Evolutionary conservation across 208 protist species (phyloP).

Genomic region (Balamuthia mandrillaris): DNA sequence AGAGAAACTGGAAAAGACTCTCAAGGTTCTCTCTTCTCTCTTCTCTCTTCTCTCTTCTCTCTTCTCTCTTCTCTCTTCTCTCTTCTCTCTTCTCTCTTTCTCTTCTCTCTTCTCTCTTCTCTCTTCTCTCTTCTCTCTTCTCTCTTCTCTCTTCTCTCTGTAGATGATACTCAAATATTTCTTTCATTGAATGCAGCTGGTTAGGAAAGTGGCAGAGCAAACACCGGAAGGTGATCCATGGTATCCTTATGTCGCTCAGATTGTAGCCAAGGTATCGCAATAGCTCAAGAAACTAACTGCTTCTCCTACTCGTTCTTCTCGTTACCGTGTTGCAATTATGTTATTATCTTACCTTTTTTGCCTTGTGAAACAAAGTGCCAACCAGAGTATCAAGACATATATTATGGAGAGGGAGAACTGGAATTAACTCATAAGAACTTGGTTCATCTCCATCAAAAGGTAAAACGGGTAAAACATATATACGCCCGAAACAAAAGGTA

Average conservation of each 20-base stretch:
- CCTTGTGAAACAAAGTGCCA: no score
- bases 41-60: no score
- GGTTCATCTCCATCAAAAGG: neutral
- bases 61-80: no score
- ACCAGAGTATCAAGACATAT: conserved; percentile 1
- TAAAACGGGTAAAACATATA: conserved; percentile 1
- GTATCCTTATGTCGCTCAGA: neutral
- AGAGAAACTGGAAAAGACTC: conserved; percentile 21
- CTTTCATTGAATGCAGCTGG: no score
- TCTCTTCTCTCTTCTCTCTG: no score
- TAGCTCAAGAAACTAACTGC: neutral
- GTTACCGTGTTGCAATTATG: neutral
- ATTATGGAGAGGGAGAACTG: conserved; percentile 1
- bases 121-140: no score
- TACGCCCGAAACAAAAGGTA: neutral
- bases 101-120: no score
- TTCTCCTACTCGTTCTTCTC: neutral
- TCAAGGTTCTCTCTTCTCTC: conserved; percentile 19
- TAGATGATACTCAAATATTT: no score
- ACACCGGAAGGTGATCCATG: conserved; percentile 15
- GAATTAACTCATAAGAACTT: conserved; percentile 8
- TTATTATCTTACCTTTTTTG: neutral
- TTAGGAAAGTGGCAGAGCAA: conserved; percentile 21
- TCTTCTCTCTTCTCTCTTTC: no score
- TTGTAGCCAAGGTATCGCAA: neutral